phyloP scores from a whole-genome alignment of 2,329 filamentous ascomycete species.

The Penicillium corylophilum region DNA sequence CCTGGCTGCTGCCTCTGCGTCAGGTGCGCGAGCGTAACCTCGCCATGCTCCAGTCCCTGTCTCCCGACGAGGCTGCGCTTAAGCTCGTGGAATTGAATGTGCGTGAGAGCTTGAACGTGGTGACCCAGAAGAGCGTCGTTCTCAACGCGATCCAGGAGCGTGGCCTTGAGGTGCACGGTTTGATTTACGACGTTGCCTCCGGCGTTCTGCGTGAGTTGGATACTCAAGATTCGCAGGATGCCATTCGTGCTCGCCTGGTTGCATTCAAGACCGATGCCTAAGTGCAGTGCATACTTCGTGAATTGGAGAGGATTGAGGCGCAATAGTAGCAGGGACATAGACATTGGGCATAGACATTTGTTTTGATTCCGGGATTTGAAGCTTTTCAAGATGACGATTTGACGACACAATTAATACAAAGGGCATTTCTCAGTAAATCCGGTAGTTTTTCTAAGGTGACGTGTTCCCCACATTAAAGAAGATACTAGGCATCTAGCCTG shows the following conservation, averaged over 20 bases:
- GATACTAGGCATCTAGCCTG: neutral
- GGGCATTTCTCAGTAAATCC: neutral
- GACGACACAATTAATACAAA: neutral
- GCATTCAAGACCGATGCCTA: conserved; percentile 40
- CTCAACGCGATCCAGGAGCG: conserved; percentile 69
- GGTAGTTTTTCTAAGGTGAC: neutral
- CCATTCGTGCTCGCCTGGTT: conserved; percentile 38
- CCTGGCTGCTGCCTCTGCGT: conserved; percentile 60
- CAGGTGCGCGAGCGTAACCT: conserved; percentile 55
- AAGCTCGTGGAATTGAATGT: conserved; percentile 78
- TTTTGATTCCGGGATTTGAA: neutral
- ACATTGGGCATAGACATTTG: neutral
- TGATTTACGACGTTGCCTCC: conserved; percentile 66
- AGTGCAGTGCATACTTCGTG: neutral
- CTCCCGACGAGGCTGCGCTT: conserved; percentile 51
- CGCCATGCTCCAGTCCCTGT: conserved; percentile 49
- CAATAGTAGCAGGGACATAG: conserved; percentile 1
- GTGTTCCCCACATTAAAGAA: neutral
- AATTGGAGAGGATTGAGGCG: conserved; percentile 1
- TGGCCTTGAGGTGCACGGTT: conserved; percentile 73
- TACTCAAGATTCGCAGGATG: conserved; percentile 41
- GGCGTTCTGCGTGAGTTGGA: conserved; percentile 57
- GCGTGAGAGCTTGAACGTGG: conserved; percentile 62
- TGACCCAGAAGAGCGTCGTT: conserved; percentile 68
- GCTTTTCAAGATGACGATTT: neutral